Conservation (phyloP, 495 filamentous ascomycete genomes). For the Sordaria brevicollis region DNA sequence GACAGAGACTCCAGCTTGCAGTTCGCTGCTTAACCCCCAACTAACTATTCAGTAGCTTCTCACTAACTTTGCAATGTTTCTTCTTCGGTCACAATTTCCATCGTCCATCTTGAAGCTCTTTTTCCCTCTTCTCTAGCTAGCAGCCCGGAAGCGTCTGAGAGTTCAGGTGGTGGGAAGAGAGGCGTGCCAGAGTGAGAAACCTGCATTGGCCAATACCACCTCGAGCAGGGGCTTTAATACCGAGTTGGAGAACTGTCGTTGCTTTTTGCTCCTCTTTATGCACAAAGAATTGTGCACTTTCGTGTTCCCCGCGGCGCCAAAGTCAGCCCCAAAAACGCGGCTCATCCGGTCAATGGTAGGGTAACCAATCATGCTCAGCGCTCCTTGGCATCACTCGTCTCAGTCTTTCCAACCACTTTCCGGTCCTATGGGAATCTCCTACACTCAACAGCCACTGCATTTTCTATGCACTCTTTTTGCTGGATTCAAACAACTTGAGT, state of each 20-base stretch:
- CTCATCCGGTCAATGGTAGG: background rate
- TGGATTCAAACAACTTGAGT: background rate
- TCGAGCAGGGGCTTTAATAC: background rate
- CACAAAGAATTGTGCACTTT: background rate
- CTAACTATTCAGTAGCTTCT: background rate
- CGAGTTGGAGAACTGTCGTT: background rate
- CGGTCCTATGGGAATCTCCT: background rate
- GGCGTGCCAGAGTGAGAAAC: background rate
- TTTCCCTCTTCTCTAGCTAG: background rate
- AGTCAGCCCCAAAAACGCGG: background rate
- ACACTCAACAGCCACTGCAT: background rate
- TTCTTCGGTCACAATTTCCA: background rate
- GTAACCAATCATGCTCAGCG: background rate
- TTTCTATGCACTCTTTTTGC: background rate
- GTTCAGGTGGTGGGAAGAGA: background rate
- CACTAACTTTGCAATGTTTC: background rate
- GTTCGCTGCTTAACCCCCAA: background rate
- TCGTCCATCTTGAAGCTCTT: background rate
- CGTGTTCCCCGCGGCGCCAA: background rate
- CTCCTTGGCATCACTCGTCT: background rate
- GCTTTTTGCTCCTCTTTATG: background rate
- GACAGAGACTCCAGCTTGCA: background rate
- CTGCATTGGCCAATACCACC: background rate
- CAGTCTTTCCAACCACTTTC: background rate
- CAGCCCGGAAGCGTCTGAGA: background rate